Percentiles rank a stretch among this genome's conserved stretches.
phyloP scores from a whole-genome alignment of 306 rosid genomes.

The Comarum palustre region DNA sequence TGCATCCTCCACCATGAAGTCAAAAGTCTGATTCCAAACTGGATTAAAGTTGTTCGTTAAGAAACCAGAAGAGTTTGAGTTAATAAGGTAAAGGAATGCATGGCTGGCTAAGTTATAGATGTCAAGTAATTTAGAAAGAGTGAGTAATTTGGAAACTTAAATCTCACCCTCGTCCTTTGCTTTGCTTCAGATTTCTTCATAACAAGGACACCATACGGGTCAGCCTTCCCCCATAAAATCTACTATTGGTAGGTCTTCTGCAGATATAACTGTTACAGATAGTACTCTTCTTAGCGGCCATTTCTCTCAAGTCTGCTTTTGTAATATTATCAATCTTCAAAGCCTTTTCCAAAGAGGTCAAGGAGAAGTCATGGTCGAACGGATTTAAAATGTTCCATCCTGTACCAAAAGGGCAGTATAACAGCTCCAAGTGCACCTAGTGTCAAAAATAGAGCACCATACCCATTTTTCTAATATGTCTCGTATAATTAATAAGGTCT shows the following conservation, averaged over 20 bases:
- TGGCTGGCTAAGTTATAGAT: neutral
- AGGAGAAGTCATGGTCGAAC: conserved; percentile 50
- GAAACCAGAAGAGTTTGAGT: conserved; percentile 6
- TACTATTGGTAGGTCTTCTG: conserved; percentile 75
- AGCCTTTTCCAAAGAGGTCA: conserved; percentile 72
- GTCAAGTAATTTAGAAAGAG: neutral
- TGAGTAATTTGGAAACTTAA: neutral
- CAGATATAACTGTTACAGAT: conserved; percentile 81
- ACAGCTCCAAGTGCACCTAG: conserved; percentile 92
- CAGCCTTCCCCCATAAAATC: conserved; percentile 95
- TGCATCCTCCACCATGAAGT: conserved; percentile 93
- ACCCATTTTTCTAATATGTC: neutral
- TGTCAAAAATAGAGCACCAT: conserved; percentile 5
- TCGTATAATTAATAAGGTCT: neutral
- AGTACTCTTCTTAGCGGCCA: conserved; percentile 52
- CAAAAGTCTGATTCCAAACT: conserved; percentile 92
- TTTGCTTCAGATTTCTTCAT: conserved; percentile 76
- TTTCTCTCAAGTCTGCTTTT: conserved; percentile 30
- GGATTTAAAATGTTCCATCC: conserved; percentile 49
- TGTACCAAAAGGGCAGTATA: conserved; percentile 69
- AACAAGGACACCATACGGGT: conserved; percentile 71
- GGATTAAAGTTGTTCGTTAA: conserved; percentile 72
- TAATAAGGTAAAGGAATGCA: neutral
- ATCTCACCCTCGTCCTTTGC: conserved; percentile 77
- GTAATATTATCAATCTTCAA: conserved; percentile 43